These are phyloP conservation scores for Tuber melanosporum DNA, from an alignment of 495 filamentous ascomycete species.

Conservation along the genomic window DNA sequence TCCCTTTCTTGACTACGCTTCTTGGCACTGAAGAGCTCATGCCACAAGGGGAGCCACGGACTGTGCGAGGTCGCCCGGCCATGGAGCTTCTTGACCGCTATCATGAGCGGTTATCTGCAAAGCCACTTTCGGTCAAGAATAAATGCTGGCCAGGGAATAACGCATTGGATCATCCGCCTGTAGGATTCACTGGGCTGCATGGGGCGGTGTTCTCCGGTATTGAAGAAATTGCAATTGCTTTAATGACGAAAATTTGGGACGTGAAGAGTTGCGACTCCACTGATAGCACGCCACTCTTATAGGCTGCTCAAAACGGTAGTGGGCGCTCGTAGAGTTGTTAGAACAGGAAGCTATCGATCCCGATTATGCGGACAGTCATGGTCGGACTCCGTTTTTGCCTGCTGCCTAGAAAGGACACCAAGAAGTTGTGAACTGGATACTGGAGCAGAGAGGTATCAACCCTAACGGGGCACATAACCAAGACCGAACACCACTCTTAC, in stretches of 20 bases:
- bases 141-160: background rate
- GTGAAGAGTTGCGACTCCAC: background rate
- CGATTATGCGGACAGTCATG: background rate
- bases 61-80: background rate
- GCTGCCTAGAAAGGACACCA: background rate
- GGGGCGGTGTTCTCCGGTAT: background rate
- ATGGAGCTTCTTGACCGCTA: background rate
- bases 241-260: background rate
- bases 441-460: conserved; percentile 33
- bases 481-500: conserved; percentile 37
- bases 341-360: background rate
- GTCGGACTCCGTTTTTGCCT: background rate
- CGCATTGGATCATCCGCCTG: background rate
- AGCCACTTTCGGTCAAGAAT: background rate
- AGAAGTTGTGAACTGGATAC: conserved; percentile 12
- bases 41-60: background rate
- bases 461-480: conserved; percentile 20
- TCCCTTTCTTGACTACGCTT: background rate
- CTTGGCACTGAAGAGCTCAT: background rate
- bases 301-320: background rate
- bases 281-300: background rate
- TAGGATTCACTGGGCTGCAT: background rate
- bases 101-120: background rate
- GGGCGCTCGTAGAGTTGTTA: background rate
- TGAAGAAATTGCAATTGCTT: background rate